Percentiles rank a stretch among this genome's conserved stretches.
These are phyloP conservation scores for Vararia minispora DNA, from an alignment of 768 basidiomycete genomes.

Conservation along the genomic window DNA sequence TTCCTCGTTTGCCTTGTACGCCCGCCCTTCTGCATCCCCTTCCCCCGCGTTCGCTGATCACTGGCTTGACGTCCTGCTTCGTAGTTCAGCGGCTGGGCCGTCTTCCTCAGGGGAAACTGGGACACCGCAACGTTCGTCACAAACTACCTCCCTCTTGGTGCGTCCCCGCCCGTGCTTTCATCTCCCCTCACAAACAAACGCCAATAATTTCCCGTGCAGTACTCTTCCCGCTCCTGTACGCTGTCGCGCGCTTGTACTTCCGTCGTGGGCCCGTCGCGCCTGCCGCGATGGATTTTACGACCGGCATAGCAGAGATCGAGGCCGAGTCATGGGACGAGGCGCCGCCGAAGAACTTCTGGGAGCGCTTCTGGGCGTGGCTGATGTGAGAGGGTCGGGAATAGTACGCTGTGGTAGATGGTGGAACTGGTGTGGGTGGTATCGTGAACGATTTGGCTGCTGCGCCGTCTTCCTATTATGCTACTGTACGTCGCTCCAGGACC, in stretches of 20 bases:
- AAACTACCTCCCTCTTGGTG: conserved; percentile 16
- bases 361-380: conserved; percentile 72
- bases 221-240: conserved; percentile 68
- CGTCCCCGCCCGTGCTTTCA: too few relatives aligned
- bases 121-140: conserved; percentile 11
- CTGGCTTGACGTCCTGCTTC: conserved; percentile 21
- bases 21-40: not conserved
- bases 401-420: too few relatives aligned
- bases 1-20: conserved; percentile 14
- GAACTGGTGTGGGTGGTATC: too few relatives aligned
- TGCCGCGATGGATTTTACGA: conserved; percentile 78
- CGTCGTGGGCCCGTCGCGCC: conserved; percentile 34
- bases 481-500: too few relatives aligned
- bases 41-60: not conserved
- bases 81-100: conserved; percentile 8
- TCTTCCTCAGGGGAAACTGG: conserved; percentile 15
- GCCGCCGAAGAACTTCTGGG: conserved; percentile 53
- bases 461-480: too few relatives aligned
- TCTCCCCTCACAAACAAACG: too few relatives aligned
- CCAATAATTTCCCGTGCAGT: too few relatives aligned
- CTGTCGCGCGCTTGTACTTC: conserved; percentile 42
- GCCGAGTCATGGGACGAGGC: conserved; percentile 44
- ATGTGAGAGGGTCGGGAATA: too few relatives aligned
- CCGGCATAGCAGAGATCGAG: conserved; percentile 31
- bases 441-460: too few relatives aligned